These are phyloP conservation scores for Ambrosia artemisiifolia DNA, from an alignment of 129 eudicot species.

Conservation along the genomic window DNA sequence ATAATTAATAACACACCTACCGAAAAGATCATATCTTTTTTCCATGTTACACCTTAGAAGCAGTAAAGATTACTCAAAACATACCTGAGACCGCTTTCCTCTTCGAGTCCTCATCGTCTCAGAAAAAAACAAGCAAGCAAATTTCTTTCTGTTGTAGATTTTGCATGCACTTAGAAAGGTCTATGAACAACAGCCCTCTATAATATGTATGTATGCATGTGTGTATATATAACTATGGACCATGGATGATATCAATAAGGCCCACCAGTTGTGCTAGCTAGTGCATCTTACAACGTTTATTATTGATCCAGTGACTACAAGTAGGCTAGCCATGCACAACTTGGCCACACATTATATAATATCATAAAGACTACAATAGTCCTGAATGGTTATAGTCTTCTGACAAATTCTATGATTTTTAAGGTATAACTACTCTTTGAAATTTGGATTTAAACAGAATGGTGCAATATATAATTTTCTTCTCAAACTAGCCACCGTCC, in stretches of 20 bases:
- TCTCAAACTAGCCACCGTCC: background rate
- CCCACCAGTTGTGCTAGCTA: conserved; percentile 26
- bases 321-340: conserved; percentile 31
- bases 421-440: background rate
- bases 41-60: conserved; percentile 3
- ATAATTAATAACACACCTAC: conserved; percentile 11
- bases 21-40: conserved; percentile 21
- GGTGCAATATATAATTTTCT: background rate
- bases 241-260: conserved; percentile 12
- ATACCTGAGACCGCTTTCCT: conserved; percentile 81
- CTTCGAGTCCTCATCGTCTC: conserved; percentile 66
- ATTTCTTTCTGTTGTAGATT: conserved; percentile 23
- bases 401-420: conserved; percentile 12
- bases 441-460: background rate
- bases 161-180: conserved; percentile 30
- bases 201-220: background rate
- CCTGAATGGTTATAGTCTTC: conserved; percentile 7
- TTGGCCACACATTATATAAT: conserved; percentile 18
- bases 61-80: conserved; percentile 12
- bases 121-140: conserved; percentile 1
- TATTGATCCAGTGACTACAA: conserved; percentile 2
- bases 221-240: conserved; percentile 2
- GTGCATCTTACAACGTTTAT: conserved; percentile 13
- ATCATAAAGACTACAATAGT: background rate
- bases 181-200: background rate